Conservation (phyloP, 2,329 filamentous ascomycete species). For the Talaromyces sp. region DNA sequence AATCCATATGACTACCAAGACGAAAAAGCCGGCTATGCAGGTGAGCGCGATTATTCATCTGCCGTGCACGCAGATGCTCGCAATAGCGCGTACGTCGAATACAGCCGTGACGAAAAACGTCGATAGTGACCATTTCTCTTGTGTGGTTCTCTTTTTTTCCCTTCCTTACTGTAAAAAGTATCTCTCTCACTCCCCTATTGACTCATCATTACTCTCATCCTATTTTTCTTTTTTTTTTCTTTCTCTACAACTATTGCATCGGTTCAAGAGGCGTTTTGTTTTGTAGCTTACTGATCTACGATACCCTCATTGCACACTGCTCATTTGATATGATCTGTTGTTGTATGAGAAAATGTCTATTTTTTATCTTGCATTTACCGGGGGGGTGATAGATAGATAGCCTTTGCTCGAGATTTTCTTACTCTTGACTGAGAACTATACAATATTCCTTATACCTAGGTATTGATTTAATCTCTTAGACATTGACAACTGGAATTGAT, state of each 20-base stretch:
- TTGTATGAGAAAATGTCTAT: background rate
- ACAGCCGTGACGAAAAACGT: constrained; percentile 29
- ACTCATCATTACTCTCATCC: background rate
- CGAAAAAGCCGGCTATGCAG: constrained; percentile 42
- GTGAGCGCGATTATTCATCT: constrained; percentile 31
- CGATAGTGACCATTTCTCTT: background rate
- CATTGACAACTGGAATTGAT: too few species aligned
- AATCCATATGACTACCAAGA: constrained; percentile 29
- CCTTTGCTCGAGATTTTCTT: background rate
- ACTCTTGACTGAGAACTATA: too few species aligned
- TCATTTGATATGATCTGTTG: constrained; percentile 13
- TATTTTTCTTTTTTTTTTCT: background rate
- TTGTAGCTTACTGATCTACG: background rate
- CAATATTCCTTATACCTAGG: too few species aligned
- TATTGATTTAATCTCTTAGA: too few species aligned
- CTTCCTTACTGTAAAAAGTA: background rate
- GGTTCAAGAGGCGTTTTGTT: constrained; percentile 2
- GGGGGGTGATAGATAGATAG: background rate
- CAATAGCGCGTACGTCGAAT: constrained; percentile 36
- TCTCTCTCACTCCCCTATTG: background rate
- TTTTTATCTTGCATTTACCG: constrained; percentile 1
- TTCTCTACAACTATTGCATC: constrained; percentile 2
- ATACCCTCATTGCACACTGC: constrained; percentile 7
- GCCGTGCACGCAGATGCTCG: constrained; percentile 22
- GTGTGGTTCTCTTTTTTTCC: background rate